Evolutionary conservation across 768 basidiomycete species (phyloP), one percentile per base, ranked within the genome.

Genomic region (Punctularia strigosozonata): DNA sequence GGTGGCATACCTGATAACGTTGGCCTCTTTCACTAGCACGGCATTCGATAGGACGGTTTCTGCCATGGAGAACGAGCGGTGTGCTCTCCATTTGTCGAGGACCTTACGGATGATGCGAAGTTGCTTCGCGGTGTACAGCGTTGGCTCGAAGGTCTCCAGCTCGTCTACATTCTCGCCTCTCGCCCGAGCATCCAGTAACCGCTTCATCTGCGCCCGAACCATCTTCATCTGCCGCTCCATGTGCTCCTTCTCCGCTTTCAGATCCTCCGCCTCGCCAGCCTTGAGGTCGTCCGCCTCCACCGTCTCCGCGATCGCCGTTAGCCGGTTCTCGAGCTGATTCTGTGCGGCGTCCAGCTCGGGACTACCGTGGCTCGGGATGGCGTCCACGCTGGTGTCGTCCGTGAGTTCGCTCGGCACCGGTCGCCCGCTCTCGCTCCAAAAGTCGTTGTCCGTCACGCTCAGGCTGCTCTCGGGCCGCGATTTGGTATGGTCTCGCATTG

Each of bases 21-120:
- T 97, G 4, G 90, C 94, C 60, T 99, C 95, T 59, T 95, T 92
- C 28, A 97, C 66, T 40, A 80, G 55, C 2, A 91, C 80, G 7
- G 92, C 92, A 53, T 74, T 81, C 5, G 82, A 79, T 37, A 98
- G 63, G 18, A 91, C 77, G 21, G 72, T 65, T 60, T 98, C 92
- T 1, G 92, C 88, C 87, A 98, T 94, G 1, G 80, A 83, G 54
- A 95, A 91, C 5, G 82, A 72, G 18, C 83, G 68, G 58, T 87
- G 80, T 0, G 77, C 70, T 46, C 86, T 71, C 94, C 94, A 99
- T 48, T 73, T 77, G 46, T 80, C 79, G 47, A 98, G 56, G 6
- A 83, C 85, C 53, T 80, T 83, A 50, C 81, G 72, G 37, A 91
- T 87, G 40, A 92, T 60, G 44, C 85, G 68, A 26, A 92, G 65